phyloP scores from a whole-genome alignment of 139 green algal species.

The Nannochloris sp. region DNA sequence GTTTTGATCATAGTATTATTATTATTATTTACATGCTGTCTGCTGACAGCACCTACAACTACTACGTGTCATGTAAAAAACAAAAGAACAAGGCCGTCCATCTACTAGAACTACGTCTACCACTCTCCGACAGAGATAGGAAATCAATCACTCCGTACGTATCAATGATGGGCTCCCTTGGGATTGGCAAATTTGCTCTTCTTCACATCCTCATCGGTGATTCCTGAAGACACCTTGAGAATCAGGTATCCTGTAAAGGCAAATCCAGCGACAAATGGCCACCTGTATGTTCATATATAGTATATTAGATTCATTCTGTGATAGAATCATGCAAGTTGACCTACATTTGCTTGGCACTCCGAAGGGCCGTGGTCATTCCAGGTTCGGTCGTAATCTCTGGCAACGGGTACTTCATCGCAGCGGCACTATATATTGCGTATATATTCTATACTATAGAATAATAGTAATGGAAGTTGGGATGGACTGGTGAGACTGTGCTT shows the following conservation, averaged over 20 bases:
- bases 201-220: slow-evolving; percentile 24
- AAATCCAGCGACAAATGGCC: slow-evolving; percentile 43
- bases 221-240: slow-evolving; percentile 20
- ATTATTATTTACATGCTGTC: too few relatives aligned
- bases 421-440: too few relatives aligned
- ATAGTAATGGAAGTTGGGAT: too few relatives aligned
- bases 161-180: slow-evolving; percentile 14
- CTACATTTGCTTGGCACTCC: slow-evolving; percentile 32
- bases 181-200: slow-evolving; percentile 36
- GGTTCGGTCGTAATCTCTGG: slow-evolving; percentile 21
- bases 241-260: slow-evolving; percentile 24
- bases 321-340: not conserved
- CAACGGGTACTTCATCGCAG: slow-evolving; percentile 13
- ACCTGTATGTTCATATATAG: slow-evolving; percentile 18
- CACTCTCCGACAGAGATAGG: too few relatives aligned
- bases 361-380: slow-evolving; percentile 10
- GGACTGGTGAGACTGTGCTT: too few relatives aligned
- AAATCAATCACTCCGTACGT: too few relatives aligned
- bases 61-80: too few relatives aligned
- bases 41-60: too few relatives aligned
- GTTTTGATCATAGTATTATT: too few relatives aligned
- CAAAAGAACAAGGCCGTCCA: too few relatives aligned
- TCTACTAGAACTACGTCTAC: too few relatives aligned
- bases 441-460: too few relatives aligned
- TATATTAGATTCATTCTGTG: not conserved